Evolutionary conservation across 2,329 filamentous ascomycete species (phyloP), one percentile per base, ranked within the genome.

Genomic region (Paramyrothecium roridum): DNA sequence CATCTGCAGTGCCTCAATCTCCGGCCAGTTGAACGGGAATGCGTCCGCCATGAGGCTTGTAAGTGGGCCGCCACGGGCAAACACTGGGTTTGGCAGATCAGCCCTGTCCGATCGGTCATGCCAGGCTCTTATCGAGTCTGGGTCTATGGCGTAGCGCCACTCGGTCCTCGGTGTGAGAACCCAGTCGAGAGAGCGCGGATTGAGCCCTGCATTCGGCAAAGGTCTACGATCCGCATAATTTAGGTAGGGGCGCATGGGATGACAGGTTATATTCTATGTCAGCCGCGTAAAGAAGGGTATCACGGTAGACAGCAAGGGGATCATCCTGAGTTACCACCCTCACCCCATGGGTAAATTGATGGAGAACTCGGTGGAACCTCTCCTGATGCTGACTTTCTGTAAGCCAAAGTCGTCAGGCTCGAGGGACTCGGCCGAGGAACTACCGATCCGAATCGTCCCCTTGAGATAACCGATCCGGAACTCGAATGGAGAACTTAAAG

Each of bases 231-330:
- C 63, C 56, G 11, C 64, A 55, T 45, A 68, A 55, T 37, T 59
- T 53, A 49, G 53, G 12, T 53, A 49, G 53, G 12, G 59, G 50
- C 3, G 52, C 54, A 45, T 48, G 40, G 6, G 61, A 7, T 11
- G 51, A 50, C 8, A 65, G 56, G n/a, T 50, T 43, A 20, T 65
- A 65, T 17, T 61, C 61, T 19, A 76, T 65, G 3, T 70, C 63
- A 10, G 73, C 56, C 0, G 73, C 70, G 52, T 77, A 77, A 1
- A 77, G 69, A 1, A 78, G 63, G 0, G 72, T 57, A 0, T 74
- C 74, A 37, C 72, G 67, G 58, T 76, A 74, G 13, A 77, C 64
- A 7, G 72, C 63, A 11, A 76, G 66, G 2, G 73, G 72, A 47
- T 70, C 65, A 53, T 74, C 55, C 1, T 61, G 58, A 11, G 58